These are phyloP conservation scores for Claviceps africana DNA, from an alignment of 2,329 filamentous ascomycete genomes.

Conservation along the genomic window DNA sequence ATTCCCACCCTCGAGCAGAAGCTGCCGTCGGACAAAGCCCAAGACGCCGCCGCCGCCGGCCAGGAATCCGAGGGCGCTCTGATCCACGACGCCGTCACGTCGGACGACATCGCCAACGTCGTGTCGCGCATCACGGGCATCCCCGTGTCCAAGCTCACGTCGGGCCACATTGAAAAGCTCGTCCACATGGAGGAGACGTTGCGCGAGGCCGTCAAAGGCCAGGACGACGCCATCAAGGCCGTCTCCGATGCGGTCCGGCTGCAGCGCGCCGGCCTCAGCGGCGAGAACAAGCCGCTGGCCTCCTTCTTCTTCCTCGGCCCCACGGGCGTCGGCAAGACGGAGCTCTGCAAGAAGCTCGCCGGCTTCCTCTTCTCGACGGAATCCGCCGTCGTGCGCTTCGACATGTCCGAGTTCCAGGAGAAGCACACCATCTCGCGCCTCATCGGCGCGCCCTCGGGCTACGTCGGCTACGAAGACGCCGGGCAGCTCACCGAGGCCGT, in stretches of 20 bases:
- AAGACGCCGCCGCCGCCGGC: conserved; percentile 12
- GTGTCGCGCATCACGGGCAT: conserved; percentile 88
- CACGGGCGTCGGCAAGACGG: conserved; percentile 93
- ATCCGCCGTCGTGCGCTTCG: conserved; percentile 79
- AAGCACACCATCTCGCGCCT: conserved; percentile 90
- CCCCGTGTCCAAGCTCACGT: conserved; percentile 80
- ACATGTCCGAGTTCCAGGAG: conserved; percentile 97
- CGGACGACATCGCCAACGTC: conserved; percentile 86
- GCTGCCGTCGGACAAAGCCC: conserved; percentile 59
- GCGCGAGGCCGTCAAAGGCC: conserved; percentile 70
- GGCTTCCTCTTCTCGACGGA: conserved; percentile 88
- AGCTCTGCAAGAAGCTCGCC: conserved; percentile 92
- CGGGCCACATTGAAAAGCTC: conserved; percentile 85
- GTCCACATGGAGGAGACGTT: conserved; percentile 91
- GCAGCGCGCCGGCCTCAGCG: conserved; percentile 81
- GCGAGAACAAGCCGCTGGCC: conserved; percentile 80
- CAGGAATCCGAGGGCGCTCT: conserved; percentile 37
- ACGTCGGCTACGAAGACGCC: conserved; percentile 92
- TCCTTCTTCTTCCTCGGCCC: conserved; percentile 97
- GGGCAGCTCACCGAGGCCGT: conserved; percentile 94
- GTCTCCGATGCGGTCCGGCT: conserved; percentile 88
- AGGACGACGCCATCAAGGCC: conserved; percentile 83
- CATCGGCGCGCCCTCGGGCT: conserved; percentile 85
- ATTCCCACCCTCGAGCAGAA: conserved; percentile 72
- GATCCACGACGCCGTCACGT: conserved; percentile 86